Base-by-base conservation (phyloP, 164 flowering plant genomes). In the Tetracentron sinense region DNA sequence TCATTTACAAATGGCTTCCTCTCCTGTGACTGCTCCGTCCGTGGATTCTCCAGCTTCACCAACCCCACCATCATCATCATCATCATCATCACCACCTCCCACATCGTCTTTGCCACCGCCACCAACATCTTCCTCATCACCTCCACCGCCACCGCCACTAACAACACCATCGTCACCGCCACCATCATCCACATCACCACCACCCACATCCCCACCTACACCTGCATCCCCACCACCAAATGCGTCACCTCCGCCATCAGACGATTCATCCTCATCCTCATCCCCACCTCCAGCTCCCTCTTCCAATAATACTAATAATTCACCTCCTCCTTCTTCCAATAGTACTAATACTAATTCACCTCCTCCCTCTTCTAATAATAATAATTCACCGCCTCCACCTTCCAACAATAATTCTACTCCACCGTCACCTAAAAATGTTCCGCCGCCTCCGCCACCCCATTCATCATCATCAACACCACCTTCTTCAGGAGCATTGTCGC, bases 201-300 rank as follows among this genome's bases (percentile, higher is more conserved):
- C 69, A 30, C 38, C 74, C 0, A 26, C 74, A 1, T 42, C 77
- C 0, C 69, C 82, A n/a, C 69, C 72, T 27, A 47, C 69, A 3
- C 11, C 48, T 12, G 6, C 20, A 28, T 23, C 44, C n/a, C 58
- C 44, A 38, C 44, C 44, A 12, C 44, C 44, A 38, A 27, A 42
- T 10, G 1, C 63, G 7, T 50, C 72, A 11, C 65, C 75, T 17
- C 68, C 76, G 11, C 71, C 75, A 17, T 46, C 74, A 22, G 54
- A 49, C 8, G 53, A 51, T 16, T 12, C 31, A 0, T 1, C 26
- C 8, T 3, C 42, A 23, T 48, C 64, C 5, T 20, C 74, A 31
- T 49, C 75, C 0, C 58, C 73, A 1, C 60, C 64, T 0, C 38
- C 72, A 1, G 33, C 77, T 1, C 17, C 63, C 1, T 8, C 63